phyloP scores from a whole-genome alignment of 345 rosid species.

The Rhodamnia argentea region DNA sequence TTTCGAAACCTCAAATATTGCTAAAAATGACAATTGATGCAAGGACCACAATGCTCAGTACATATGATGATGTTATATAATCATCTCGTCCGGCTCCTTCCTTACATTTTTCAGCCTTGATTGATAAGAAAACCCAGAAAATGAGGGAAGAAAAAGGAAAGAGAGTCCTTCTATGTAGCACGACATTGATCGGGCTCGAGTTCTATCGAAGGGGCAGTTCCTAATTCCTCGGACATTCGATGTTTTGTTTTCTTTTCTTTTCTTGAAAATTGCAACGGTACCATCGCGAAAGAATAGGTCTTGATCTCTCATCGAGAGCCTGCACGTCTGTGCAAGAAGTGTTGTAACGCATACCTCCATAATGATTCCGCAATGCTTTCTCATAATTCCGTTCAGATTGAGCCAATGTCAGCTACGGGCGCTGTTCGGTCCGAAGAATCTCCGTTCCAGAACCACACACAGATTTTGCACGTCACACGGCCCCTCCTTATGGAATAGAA shows the following conservation, averaged over 20 bases:
- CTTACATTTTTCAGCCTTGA: too few species aligned
- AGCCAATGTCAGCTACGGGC: fast-evolving
- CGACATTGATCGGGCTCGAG: fast-evolving
- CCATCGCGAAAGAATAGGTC: fast-evolving
- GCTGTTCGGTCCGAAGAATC: background rate
- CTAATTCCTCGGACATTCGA: fast-evolving
- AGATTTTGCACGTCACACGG: background rate
- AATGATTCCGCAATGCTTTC: background rate
- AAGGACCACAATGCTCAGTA: background rate
- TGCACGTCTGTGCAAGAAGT: background rate
- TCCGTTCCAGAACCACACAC: background rate
- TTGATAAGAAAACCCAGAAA: background rate
- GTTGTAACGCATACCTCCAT: background rate
- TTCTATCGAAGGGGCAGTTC: background rate
- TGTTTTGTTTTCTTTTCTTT: too few species aligned
- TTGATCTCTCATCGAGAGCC: background rate
- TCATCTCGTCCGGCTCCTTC: too few species aligned
- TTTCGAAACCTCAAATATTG: too few species aligned
- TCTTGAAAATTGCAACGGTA: fast-evolving
- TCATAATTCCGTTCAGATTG: background rate
- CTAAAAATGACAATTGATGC: background rate
- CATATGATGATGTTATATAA: background rate
- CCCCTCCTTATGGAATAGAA: too few species aligned
- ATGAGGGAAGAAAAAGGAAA: background rate
- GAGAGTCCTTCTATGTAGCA: background rate